A percentile compares a stretch with the other conserved stretches of the same genome.
Evolutionary conservation across 306 rosid genomes (phyloP).

Genomic region (Sphenostylis stenocarpa): DNA sequence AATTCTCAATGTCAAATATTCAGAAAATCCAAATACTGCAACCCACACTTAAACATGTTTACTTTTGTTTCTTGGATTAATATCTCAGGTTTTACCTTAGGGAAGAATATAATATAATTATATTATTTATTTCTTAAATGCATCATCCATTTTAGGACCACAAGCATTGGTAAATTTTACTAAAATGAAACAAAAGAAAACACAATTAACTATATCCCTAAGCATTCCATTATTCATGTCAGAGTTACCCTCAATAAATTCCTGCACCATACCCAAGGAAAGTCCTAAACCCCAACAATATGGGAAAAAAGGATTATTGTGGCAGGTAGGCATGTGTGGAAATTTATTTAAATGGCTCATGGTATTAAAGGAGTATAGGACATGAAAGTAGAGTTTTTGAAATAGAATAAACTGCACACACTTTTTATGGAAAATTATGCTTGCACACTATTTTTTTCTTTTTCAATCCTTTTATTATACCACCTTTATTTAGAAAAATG

Average conservation of each 20-base stretch:
- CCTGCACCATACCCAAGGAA: background rate
- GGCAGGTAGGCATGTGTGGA: background rate
- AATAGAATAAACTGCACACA: background rate
- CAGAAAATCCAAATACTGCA: no score
- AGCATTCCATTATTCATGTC: background rate
- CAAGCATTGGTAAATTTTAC: background rate
- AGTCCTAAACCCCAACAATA: background rate
- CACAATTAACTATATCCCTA: background rate
- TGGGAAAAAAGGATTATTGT: constrained; percentile 1
- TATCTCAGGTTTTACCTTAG: no score
- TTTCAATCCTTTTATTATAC: background rate
- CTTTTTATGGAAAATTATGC: background rate
- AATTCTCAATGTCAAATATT: no score
- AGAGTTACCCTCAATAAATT: background rate
- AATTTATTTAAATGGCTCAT: background rate
- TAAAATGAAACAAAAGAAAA: background rate
- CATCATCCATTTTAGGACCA: background rate
- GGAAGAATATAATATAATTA: no score
- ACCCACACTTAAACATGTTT: no score
- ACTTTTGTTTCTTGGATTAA: no score
- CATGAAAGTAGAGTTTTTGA: background rate
- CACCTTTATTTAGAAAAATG: background rate
- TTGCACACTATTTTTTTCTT: background rate
- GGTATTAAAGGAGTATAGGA: background rate
- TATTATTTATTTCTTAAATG: no score